phyloP scores from a whole-genome alignment of 1,284 basidiomycete species.

The Meira miltonrushii region DNA sequence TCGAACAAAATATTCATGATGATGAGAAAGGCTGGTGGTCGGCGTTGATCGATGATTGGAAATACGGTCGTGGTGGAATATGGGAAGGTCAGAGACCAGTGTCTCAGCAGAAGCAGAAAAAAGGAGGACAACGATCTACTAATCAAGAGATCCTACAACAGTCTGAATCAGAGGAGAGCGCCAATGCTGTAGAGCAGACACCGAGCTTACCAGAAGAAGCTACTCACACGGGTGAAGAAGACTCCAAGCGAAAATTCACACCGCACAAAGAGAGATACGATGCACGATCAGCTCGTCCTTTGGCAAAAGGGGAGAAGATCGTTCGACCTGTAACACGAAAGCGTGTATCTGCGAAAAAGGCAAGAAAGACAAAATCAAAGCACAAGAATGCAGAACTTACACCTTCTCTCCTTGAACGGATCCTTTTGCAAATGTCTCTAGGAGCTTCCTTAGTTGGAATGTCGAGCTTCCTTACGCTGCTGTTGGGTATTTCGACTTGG shows the following conservation, averaged over 20 bases:
- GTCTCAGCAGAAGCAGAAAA: too few relatives aligned
- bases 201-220: neutral
- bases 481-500: constrained; percentile 24
- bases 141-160: neutral
- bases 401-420: neutral
- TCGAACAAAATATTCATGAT: neutral
- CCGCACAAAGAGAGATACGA: constrained; percentile 2
- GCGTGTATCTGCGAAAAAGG: neutral
- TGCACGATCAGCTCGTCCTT: neutral
- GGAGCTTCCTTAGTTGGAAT: constrained; percentile 38
- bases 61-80: constrained; percentile 3
- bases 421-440: constrained; percentile 20
- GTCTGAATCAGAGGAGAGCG: neutral
- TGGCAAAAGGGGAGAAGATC: neutral
- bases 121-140: too few relatives aligned
- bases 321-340: neutral
- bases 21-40: neutral
- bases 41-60: constrained; percentile 4
- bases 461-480: constrained; percentile 29
- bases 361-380: neutral
- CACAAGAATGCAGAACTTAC: too few relatives aligned
- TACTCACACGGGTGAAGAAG: neutral
- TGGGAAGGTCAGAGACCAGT: constrained; percentile 1
- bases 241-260: neutral
- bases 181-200: neutral